Percentiles rank a stretch among this genome's conserved stretches.
phyloP scores from a whole-genome alignment of 805 yeast genomes.

The Nakazawaea pomicola region DNA sequence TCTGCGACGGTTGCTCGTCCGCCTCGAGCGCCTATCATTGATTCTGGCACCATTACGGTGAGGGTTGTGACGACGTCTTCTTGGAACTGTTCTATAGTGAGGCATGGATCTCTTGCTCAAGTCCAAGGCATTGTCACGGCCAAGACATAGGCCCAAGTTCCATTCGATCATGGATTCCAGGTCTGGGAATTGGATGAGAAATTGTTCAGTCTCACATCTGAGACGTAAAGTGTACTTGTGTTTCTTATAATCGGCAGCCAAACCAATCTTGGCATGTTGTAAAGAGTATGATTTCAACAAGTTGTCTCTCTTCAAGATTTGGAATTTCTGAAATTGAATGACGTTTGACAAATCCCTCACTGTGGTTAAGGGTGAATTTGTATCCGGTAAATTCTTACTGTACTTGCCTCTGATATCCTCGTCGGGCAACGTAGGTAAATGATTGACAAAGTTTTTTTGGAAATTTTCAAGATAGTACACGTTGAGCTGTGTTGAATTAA shows the following conservation, averaged over 20 bases:
- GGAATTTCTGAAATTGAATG: conserved; percentile 16
- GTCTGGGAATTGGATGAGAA: conserved; percentile 58
- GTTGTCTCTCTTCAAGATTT: conserved; percentile 26
- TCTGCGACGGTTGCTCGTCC: neutral
- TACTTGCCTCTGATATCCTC: conserved; percentile 24
- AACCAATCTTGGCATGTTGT: conserved; percentile 79
- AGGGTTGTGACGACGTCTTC: conserved; percentile 39
- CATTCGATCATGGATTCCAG: conserved; percentile 71
- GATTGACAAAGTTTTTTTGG: conserved; percentile 3
- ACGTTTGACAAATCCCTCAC: conserved; percentile 23
- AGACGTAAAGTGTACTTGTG: conserved; percentile 63
- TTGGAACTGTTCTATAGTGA: conserved; percentile 73
- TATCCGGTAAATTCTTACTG: too few relatives aligned
- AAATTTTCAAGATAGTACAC: conserved; percentile 44
- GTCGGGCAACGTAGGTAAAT: conserved; percentile 15
- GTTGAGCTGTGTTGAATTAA: conserved; percentile 84
- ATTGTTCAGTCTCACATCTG: conserved; percentile 80
- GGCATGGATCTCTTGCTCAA: conserved; percentile 68
- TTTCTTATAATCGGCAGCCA: conserved; percentile 81
- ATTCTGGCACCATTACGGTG: conserved; percentile 15
- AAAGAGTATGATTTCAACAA: conserved; percentile 67
- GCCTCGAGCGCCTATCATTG: neutral
- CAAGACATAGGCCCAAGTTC: conserved; percentile 68
- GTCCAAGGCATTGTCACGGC: conserved; percentile 77
- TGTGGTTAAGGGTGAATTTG: conserved; percentile 22